phyloP scores from a whole-genome alignment of 257 asterid species.

The Gentiana dahurica region DNA sequence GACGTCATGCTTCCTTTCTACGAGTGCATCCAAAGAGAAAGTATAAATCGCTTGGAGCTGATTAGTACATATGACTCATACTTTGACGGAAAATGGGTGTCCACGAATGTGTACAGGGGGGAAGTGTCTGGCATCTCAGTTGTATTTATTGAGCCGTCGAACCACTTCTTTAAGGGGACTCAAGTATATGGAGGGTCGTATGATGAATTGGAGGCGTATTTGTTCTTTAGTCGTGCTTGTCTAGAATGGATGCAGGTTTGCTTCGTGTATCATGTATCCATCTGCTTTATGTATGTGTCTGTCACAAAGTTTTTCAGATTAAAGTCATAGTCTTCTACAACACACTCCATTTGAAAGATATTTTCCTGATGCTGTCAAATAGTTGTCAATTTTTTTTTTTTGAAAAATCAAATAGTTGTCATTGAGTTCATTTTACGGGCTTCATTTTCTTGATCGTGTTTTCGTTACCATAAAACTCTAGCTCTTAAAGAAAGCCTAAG shows the following conservation, averaged over 20 bases:
- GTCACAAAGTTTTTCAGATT: too few species aligned
- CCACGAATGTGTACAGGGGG: constrained; percentile 54
- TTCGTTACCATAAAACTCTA: too few species aligned
- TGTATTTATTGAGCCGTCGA: constrained; percentile 55
- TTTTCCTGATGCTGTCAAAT: too few species aligned
- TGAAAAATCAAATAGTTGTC: too few species aligned
- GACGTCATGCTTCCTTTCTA: constrained; percentile 76
- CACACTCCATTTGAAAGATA: too few species aligned
- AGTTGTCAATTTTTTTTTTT: too few species aligned
- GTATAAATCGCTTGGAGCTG: constrained; percentile 37
- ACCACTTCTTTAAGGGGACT: constrained; percentile 68
- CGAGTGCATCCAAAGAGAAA: constrained; percentile 58
- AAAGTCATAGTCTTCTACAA: too few species aligned
- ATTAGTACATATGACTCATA: constrained; percentile 44
- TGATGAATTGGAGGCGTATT: constrained; percentile 77
- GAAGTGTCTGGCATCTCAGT: constrained; percentile 55
- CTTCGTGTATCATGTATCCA: too few species aligned
- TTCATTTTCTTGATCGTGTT: too few species aligned
- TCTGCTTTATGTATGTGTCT: too few species aligned
- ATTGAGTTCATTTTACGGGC: too few species aligned
- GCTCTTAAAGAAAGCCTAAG: too few species aligned
- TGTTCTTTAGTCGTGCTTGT: constrained; percentile 83
- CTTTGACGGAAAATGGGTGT: constrained; percentile 59
- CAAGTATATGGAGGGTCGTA: constrained; percentile 83
- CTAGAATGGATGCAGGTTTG: constrained; percentile 94